phyloP scores from a whole-genome alignment of 1,139 yeast species.

The Yamadazyma blattariae region DNA sequence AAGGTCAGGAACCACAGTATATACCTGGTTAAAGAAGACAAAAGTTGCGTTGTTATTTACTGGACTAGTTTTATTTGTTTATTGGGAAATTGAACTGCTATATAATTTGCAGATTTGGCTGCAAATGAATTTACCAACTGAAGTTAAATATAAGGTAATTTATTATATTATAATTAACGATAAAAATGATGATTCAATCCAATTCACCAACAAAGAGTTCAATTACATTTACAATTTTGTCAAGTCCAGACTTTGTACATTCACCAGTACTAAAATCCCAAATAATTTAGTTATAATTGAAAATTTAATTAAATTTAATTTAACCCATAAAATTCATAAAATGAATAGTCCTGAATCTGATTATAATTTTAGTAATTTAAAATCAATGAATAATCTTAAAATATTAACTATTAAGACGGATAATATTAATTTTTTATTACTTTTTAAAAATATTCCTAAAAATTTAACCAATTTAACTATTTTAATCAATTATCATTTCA shows the following conservation, averaged over 20 bases:
- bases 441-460: slow-evolving; percentile 2
- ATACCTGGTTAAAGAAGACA: too few species aligned
- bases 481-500: background rate
- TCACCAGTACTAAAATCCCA: slow-evolving; percentile 1
- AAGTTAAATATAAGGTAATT: slow-evolving; percentile 15
- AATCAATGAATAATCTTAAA: background rate
- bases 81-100: too few species aligned
- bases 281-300: background rate
- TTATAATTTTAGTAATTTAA: background rate
- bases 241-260: background rate
- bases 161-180: slow-evolving; percentile 8
- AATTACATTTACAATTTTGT: background rate
- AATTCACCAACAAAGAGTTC: background rate
- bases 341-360: too few species aligned
- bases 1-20: too few species aligned
- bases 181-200: slow-evolving; percentile 1
- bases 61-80: too few species aligned
- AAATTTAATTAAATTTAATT: slow-evolving; percentile 2
- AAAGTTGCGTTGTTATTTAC: too few species aligned
- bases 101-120: too few species aligned
- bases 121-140: slow-evolving; percentile 13
- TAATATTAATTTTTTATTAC: background rate
- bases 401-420: background rate
- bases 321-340: background rate
- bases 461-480: slow-evolving; percentile 1